Conservation (phyloP, 805 yeast genomes). For the Kuraishia hungarica region DNA sequence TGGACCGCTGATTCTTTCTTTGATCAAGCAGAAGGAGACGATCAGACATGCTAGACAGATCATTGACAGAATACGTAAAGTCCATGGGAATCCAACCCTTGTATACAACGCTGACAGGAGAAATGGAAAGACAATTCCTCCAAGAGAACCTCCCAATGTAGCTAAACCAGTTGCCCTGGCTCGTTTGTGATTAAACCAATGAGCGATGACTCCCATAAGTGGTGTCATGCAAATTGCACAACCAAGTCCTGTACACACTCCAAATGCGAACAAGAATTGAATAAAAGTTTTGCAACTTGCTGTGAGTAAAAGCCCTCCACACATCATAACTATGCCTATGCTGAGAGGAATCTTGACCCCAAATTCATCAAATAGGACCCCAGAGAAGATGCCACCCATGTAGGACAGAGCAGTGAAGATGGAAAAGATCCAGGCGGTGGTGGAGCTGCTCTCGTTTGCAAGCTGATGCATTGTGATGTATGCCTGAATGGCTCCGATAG, state of each 20-base stretch:
- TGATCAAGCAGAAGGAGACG: constrained; percentile 24
- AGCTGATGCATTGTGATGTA: constrained; percentile 51
- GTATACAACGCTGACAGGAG: constrained; percentile 36
- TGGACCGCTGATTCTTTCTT: constrained; percentile 12
- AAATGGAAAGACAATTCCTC: constrained; percentile 56
- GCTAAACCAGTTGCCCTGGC: constrained; percentile 25
- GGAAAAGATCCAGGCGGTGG: constrained; percentile 61
- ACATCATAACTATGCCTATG: constrained; percentile 30
- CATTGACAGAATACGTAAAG: constrained; percentile 42
- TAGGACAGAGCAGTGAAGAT: constrained; percentile 41
- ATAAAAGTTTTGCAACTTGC: constrained; percentile 32
- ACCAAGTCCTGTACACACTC: constrained; percentile 30
- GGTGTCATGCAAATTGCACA: constrained; percentile 36
- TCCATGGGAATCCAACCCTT: constrained; percentile 49
- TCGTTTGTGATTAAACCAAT: constrained; percentile 33
- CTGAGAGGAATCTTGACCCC: constrained; percentile 38
- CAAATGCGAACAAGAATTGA: constrained; percentile 33
- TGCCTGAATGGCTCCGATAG: constrained; percentile 56
- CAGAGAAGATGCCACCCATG: constrained; percentile 40
- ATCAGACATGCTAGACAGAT: constrained; percentile 14
- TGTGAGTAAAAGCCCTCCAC: constrained; percentile 40
- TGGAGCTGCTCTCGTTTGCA: constrained; percentile 30
- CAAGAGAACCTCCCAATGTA: constrained; percentile 53
- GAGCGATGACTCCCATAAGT: constrained; percentile 34
- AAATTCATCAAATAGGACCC: constrained; percentile 47